Evolutionary conservation across 1,284 basidiomycete genomes (phyloP).

Genomic region (Coniophora puteana): DNA sequence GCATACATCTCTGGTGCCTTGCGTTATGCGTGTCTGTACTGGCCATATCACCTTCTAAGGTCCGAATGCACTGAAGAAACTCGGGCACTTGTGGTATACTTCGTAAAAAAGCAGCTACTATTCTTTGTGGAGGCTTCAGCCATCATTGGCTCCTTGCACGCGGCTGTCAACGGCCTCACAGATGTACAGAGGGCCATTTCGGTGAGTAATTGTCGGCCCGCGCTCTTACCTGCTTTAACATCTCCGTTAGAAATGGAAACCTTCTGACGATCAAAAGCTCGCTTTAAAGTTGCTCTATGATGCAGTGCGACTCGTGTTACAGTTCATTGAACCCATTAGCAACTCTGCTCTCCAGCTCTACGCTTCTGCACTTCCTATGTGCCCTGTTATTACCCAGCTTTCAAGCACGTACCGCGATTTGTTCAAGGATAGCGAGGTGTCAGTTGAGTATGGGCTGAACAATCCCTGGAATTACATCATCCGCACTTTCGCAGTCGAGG

Average conservation of each 20-base stretch:
- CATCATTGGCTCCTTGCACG: constrained; percentile 16
- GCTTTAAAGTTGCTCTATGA: constrained; percentile 11
- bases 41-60: constrained; percentile 23
- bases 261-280: constrained; percentile 4
- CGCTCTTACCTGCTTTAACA: not conserved
- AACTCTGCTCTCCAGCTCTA: constrained; percentile 21
- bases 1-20: constrained; percentile 15
- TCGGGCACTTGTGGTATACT: constrained; percentile 6
- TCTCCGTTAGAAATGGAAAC: constrained; percentile 8
- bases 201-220: constrained; percentile 19
- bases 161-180: too few relatives aligned
- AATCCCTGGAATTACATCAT: constrained; percentile 9
- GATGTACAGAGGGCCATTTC: constrained; percentile 15
- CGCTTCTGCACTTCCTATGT: constrained; percentile 10
- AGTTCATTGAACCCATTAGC: constrained; percentile 18
- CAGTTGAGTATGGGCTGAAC: constrained; percentile 4
- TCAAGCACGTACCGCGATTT: constrained; percentile 8
- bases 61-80: constrained; percentile 9
- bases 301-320: constrained; percentile 18
- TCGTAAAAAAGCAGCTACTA: constrained; percentile 12
- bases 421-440: constrained; percentile 7
- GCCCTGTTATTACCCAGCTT: not conserved
- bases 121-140: constrained; percentile 20
- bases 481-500: constrained; percentile 4
- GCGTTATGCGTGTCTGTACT: constrained; percentile 19